Conservation (phyloP, 2,329 filamentous ascomycete species). For the Fusarium tjaetaba region DNA sequence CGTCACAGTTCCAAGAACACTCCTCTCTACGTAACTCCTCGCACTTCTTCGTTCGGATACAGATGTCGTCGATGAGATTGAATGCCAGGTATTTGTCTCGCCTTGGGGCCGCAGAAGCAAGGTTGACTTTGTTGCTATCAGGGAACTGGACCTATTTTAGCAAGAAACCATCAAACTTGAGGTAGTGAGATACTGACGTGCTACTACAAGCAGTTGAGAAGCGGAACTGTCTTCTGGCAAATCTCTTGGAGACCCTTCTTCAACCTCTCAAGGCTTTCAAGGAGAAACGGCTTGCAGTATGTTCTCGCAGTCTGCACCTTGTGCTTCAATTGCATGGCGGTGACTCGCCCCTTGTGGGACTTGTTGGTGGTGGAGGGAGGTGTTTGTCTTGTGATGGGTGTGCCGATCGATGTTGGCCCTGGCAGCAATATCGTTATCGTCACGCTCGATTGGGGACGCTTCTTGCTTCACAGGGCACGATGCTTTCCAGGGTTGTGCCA, state of each 20-base stretch:
- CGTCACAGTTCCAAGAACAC: accelerated
- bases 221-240: neutral
- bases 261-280: neutral
- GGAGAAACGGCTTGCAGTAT: neutral
- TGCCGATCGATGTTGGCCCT: neutral
- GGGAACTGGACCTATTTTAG: neutral
- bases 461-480: neutral
- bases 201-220: accelerated
- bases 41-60: neutral
- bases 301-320: neutral
- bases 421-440: neutral
- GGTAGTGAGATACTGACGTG: accelerated
- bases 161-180: neutral
- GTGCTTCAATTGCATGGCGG: neutral
- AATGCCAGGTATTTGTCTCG: neutral
- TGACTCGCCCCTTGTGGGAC: accelerated
- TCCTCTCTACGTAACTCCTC: accelerated
- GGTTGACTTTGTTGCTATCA: accelerated
- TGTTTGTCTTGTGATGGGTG: neutral
- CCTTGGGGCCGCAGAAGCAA: neutral
- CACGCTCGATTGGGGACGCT: accelerated
- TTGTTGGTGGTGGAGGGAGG: neutral
- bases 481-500: accelerated
- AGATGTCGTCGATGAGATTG: neutral
- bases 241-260: accelerated